Evolutionary conservation across 2,329 filamentous ascomycete genomes (phyloP).

Genomic region (Rhynchosporium agropyri): DNA sequence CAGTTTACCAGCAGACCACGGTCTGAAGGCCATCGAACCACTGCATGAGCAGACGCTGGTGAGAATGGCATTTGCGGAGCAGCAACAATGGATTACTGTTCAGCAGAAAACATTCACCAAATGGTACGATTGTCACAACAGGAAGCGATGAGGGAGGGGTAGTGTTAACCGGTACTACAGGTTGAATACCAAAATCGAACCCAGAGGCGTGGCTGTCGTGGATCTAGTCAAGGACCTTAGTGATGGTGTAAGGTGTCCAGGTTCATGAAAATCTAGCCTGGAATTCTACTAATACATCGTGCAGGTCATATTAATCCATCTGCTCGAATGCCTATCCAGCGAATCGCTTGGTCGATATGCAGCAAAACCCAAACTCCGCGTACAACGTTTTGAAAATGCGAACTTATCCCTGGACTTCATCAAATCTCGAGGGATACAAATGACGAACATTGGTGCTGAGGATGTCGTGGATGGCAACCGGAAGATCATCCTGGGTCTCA

Average conservation of each 20-base stretch:
- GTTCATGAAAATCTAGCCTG: not conserved
- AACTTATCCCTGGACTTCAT: slow-evolving; percentile 95
- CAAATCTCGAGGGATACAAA: slow-evolving; percentile 85
- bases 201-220: slow-evolving; percentile 76
- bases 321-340: slow-evolving; percentile 92
- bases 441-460: slow-evolving; percentile 98
- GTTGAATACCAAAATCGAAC: slow-evolving; percentile 94
- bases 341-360: slow-evolving; percentile 97
- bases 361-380: slow-evolving; percentile 90
- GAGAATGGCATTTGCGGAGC: slow-evolving; percentile 66
- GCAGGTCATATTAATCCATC: slow-evolving; percentile 91
- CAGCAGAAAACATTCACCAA: slow-evolving; percentile 99
- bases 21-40: slow-evolving; percentile 39
- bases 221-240: slow-evolving; percentile 88
- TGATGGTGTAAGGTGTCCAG: slow-evolving; percentile 73
- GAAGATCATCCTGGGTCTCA: slow-evolving; percentile 95
- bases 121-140: slow-evolving; percentile 60
- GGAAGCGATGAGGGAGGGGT: slow-evolving; percentile 3
- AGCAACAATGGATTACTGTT: slow-evolving; percentile 73
- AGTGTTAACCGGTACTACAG: slow-evolving; percentile 48
- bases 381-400: slow-evolving; percentile 97
- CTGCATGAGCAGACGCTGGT: slow-evolving; percentile 42
- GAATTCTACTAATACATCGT: slow-evolving; percentile 32
- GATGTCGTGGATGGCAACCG: slow-evolving; percentile 97
- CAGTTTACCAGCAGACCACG: slow-evolving; percentile 37